A percentile compares a stretch with the other conserved stretches of the same genome.
These are phyloP conservation scores for Mucor irregularis DNA, from an alignment of 371 early-diverging fungal species.

Conservation along the genomic window DNA sequence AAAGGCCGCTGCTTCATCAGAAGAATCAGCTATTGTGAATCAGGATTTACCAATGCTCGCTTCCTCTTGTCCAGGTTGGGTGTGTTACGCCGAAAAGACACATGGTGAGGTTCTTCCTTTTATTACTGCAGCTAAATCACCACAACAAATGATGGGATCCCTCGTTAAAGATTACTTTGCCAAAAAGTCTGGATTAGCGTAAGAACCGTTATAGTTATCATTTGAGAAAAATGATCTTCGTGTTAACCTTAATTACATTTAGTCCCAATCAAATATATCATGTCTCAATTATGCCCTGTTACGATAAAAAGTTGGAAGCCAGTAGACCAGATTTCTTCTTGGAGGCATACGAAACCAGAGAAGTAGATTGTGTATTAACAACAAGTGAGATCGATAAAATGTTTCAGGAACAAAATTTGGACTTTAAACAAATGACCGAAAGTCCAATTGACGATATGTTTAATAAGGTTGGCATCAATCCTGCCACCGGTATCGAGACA, in stretches of 20 bases:
- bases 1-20: constrained; percentile 15
- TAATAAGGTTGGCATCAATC: constrained; percentile 45
- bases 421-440: constrained; percentile 54
- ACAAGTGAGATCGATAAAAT: constrained; percentile 84
- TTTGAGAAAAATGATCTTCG: background rate
- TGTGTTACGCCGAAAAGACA: constrained; percentile 98
- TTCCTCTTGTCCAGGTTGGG: constrained; percentile 92
- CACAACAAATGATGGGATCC: constrained; percentile 95
- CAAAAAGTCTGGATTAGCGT: constrained; percentile 55
- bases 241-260: background rate
- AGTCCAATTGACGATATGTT: constrained; percentile 55
- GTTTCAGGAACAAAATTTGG: constrained; percentile 64
- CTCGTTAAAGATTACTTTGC: constrained; percentile 85
- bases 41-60: constrained; percentile 73
- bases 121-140: constrained; percentile 87
- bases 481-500: constrained; percentile 38
- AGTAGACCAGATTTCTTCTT: constrained; percentile 88
- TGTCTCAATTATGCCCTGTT: constrained; percentile 96
- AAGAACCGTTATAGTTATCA: no score
- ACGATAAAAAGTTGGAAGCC: constrained; percentile 97
- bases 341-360: constrained; percentile 76
- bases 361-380: constrained; percentile 95
- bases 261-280: constrained; percentile 83
- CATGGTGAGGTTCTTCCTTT: constrained; percentile 84
- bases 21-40: constrained; percentile 9